A percentile compares a stretch with the other conserved stretches of the same genome.
Evolutionary conservation across 1,139 yeast genomes (phyloP).

Genomic region (Fermentozyma sake): DNA sequence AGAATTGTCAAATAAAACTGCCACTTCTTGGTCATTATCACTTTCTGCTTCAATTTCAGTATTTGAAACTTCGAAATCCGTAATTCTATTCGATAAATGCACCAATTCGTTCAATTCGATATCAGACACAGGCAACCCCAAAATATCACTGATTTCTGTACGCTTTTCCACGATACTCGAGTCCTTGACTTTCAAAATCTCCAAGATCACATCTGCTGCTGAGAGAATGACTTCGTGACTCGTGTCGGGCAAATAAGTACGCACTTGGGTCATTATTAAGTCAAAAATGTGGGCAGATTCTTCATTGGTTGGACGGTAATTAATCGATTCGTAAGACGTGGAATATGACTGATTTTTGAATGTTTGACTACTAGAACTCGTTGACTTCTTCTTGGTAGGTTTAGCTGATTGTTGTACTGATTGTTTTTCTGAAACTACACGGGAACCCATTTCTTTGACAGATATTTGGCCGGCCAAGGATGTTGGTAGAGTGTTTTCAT

Average conservation of each 20-base stretch:
- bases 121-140: slow-evolving; percentile 43
- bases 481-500: slow-evolving; percentile 54
- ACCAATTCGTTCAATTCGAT: slow-evolving; percentile 51
- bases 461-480: slow-evolving; percentile 66
- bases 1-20: slow-evolving; percentile 38
- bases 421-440: slow-evolving; percentile 19
- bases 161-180: slow-evolving; percentile 25
- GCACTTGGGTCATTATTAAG: slow-evolving; percentile 25
- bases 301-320: slow-evolving; percentile 23
- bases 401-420: slow-evolving; percentile 6
- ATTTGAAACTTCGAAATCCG: slow-evolving; percentile 42
- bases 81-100: slow-evolving; percentile 48
- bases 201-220: slow-evolving; percentile 65
- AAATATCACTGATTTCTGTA: slow-evolving; percentile 31
- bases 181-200: slow-evolving; percentile 49
- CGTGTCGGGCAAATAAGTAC: slow-evolving; percentile 29
- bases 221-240: slow-evolving; percentile 45
- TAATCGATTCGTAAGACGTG: slow-evolving; percentile 16
- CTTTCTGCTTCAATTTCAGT: slow-evolving; percentile 10
- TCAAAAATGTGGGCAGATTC: slow-evolving; percentile 26
- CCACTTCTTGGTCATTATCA: slow-evolving; percentile 28
- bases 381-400: slow-evolving; percentile 13
- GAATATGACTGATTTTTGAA: slow-evolving; percentile 13
- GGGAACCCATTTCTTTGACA: slow-evolving; percentile 65
- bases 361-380: slow-evolving; percentile 7